phyloP scores from a whole-genome alignment of 192 early-diverging fungal genomes.

The Rhizophagus clarus region DNA sequence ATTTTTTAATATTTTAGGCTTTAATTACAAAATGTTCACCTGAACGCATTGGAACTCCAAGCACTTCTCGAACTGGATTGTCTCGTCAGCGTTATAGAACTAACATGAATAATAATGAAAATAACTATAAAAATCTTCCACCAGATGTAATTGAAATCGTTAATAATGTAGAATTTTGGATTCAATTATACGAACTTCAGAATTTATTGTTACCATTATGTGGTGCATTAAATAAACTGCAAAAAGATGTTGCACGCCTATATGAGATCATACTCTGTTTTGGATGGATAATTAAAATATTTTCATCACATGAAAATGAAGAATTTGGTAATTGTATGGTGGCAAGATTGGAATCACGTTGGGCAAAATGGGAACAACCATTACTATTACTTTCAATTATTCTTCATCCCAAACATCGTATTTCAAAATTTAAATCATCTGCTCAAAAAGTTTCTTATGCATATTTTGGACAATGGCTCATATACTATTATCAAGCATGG shows the following conservation, averaged over 20 bases:
- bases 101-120: neutral
- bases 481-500: conserved; percentile 27
- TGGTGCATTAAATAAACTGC: neutral
- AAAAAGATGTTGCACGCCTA: neutral
- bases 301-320: neutral
- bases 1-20: neutral
- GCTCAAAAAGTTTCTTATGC: neutral
- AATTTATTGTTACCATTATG: neutral
- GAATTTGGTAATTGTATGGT: neutral
- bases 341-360: neutral
- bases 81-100: neutral
- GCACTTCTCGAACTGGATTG: no score
- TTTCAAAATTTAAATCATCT: neutral
- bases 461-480: conserved; percentile 1
- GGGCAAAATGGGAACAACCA: neutral
- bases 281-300: neutral
- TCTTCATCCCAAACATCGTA: neutral
- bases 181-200: neutral
- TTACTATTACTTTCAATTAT: conserved; percentile 1
- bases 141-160: neutral
- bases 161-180: neutral
- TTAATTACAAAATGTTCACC: neutral
- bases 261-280: neutral
- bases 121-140: neutral
- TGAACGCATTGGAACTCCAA: neutral